Evolutionary conservation across 306 rosid species (phyloP).

Genomic region (Citrullus mucosospermus): DNA sequence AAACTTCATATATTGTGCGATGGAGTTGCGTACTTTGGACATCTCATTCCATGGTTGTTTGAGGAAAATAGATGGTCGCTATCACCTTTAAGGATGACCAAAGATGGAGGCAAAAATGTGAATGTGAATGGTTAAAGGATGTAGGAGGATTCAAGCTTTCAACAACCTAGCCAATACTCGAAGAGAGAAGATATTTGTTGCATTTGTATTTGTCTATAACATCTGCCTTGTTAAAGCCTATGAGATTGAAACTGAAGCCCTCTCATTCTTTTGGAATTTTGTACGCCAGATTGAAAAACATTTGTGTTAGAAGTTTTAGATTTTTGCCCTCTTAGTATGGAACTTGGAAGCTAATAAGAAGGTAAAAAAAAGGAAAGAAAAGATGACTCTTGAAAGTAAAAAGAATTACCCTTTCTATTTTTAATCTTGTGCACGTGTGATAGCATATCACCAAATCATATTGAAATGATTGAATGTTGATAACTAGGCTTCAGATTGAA

Average conservation of each 20-base stretch:
- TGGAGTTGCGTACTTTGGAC: background rate
- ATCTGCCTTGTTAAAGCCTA: background rate
- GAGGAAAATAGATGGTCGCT: background rate
- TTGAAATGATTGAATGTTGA: background rate
- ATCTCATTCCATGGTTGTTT: background rate
- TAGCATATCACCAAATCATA: background rate
- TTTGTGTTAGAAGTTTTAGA: background rate
- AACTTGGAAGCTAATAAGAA: background rate
- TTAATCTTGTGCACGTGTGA: background rate
- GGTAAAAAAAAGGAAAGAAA: background rate
- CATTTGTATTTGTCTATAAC: background rate
- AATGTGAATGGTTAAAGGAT: background rate
- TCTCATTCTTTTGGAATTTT: background rate
- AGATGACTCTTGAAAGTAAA: background rate
- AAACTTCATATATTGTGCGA: background rate
- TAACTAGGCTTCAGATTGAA: background rate
- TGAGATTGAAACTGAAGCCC: background rate
- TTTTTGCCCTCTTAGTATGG: background rate
- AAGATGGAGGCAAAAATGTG: background rate
- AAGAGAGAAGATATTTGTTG: background rate
- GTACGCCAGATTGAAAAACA: background rate
- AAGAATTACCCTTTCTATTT: background rate
- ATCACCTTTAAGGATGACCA: background rate
- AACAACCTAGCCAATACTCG: background rate
- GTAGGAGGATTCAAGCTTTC: background rate